phyloP scores from a whole-genome alignment of 805 yeast species.

The Candida sphagnicola region DNA sequence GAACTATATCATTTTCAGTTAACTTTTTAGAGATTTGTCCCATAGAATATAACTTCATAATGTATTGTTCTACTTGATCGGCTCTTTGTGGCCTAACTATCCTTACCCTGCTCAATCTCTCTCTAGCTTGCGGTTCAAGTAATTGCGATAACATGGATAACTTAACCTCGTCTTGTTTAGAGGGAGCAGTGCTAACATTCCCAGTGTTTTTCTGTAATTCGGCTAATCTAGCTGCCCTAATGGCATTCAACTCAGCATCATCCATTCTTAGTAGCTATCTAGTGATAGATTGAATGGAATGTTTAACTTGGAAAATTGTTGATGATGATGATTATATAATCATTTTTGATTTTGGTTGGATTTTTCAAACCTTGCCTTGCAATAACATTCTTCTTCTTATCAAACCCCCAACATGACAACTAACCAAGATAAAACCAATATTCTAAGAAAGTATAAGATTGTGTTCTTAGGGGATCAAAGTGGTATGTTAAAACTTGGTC shows the following conservation, averaged over 20 bases:
- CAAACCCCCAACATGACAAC: conserved; percentile 2
- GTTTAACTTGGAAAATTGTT: not conserved
- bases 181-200: conserved; percentile 20
- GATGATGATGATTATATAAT: not conserved
- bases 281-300: not conserved
- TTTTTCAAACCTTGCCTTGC: no score
- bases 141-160: conserved; percentile 56
- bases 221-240: conserved; percentile 86
- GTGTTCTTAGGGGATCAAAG: conserved; percentile 97
- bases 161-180: conserved; percentile 36
- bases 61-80: conserved; percentile 76
- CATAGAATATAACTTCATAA: conserved; percentile 64
- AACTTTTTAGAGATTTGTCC: conserved; percentile 76
- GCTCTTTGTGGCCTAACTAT: conserved; percentile 93
- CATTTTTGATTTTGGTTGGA: not conserved
- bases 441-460: conserved; percentile 71
- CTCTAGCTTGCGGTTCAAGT: conserved; percentile 79
- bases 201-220: conserved; percentile 67
- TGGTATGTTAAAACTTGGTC: conserved; percentile 38
- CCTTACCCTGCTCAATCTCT: conserved; percentile 78
- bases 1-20: conserved; percentile 79
- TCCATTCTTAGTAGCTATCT: conserved; percentile 52
- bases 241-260: conserved; percentile 81
- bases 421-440: conserved; percentile 27
- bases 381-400: no score